Conservation (phyloP, 192 early-diverging fungal genomes). For the Hyaloraphidium curvatum region DNA sequence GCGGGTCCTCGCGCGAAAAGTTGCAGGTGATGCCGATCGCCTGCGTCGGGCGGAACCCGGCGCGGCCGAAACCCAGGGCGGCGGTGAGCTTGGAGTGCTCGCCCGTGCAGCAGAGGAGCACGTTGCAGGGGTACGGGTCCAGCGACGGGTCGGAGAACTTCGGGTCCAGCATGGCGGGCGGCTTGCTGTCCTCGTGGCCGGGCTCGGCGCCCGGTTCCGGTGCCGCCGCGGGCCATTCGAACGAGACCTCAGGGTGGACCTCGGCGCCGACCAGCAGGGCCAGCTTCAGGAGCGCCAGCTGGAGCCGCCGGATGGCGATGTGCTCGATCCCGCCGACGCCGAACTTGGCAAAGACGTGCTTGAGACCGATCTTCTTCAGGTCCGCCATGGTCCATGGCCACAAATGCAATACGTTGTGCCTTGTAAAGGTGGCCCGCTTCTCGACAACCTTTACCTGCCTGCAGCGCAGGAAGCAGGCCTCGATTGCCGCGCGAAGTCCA, state of each 20-base stretch:
- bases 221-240: no score
- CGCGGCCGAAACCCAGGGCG: neutral
- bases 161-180: neutral
- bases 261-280: neutral
- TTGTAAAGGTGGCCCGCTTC: neutral
- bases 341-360: neutral
- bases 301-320: neutral
- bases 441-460: neutral
- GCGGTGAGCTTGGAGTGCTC: neutral
- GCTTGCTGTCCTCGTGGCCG: neutral
- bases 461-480: neutral
- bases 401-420: conserved; percentile 1
- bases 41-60: neutral
- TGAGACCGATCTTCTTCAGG: neutral
- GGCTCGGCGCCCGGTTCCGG: neutral
- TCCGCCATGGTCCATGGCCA: neutral
- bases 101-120: neutral
- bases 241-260: neutral
- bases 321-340: neutral
- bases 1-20: neutral
- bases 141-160: neutral
- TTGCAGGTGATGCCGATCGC: neutral
- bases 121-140: conserved; percentile 3
- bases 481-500: neutral
- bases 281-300: neutral